Evolutionary conservation across 495 filamentous ascomycete genomes (phyloP).

Genomic region (Penicillium egyptiacum): DNA sequence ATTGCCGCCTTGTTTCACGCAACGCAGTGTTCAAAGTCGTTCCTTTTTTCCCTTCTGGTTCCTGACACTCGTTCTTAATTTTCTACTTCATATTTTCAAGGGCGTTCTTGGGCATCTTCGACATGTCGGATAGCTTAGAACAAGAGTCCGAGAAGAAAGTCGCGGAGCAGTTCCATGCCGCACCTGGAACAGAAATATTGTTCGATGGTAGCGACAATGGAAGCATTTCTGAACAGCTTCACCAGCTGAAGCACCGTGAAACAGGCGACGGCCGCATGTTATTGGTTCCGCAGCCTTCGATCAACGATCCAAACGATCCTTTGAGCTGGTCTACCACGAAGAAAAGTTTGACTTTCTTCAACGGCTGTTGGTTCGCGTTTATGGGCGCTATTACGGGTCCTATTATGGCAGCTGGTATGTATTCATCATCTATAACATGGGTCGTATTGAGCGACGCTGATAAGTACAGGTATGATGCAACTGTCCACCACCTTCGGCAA

Average conservation of each 20-base stretch:
- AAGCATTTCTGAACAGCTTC: conserved; percentile 6
- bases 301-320: conserved; percentile 27
- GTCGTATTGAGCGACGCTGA: not conserved
- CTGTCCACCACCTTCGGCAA: conserved; percentile 43
- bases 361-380: conserved; percentile 40
- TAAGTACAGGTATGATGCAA: conserved; percentile 27
- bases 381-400: conserved; percentile 55
- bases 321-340: conserved; percentile 26
- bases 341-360: conserved; percentile 9
- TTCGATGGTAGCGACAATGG: conserved; percentile 10
- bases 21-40: not conserved
- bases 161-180: not conserved
- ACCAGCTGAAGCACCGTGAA: conserved; percentile 15
- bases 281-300: conserved; percentile 25
- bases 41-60: not conserved
- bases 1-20: not conserved
- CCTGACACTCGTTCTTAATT: not conserved
- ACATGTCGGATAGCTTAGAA: not conserved
- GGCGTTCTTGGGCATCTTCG: not conserved
- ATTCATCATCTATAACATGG: not conserved
- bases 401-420: conserved; percentile 42
- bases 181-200: conserved; percentile 17
- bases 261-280: conserved; percentile 14
- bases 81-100: not conserved
- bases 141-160: conserved; percentile 1